Percentiles rank a stretch among this genome's conserved stretches.
These are phyloP conservation scores for Globisporangium radiosum DNA, from an alignment of 352 stramenopile species.

Conservation along the genomic window DNA sequence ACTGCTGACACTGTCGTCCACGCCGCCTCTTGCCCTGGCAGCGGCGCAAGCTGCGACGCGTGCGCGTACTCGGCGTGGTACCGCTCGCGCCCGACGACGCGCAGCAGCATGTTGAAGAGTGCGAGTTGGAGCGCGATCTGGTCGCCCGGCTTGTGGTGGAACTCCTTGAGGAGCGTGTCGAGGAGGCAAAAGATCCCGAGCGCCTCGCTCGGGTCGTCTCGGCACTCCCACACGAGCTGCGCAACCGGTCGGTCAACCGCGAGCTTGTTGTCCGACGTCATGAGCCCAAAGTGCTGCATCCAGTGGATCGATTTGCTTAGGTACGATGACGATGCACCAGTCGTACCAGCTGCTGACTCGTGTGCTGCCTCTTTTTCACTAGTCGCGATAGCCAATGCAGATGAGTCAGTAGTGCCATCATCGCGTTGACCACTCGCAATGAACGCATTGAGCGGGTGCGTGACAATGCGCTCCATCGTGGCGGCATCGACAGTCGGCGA, in stretches of 20 bases:
- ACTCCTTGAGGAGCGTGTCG: constrained; percentile 71
- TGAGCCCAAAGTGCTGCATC: constrained; percentile 85
- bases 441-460: constrained; percentile 76
- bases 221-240: constrained; percentile 80
- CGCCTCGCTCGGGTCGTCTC: constrained; percentile 71
- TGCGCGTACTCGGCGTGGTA: constrained; percentile 72
- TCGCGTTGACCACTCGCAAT: constrained; percentile 26
- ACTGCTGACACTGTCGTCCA: constrained; percentile 68
- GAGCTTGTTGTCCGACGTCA: constrained; percentile 69
- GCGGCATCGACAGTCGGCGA: constrained; percentile 88
- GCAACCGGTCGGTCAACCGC: constrained; percentile 66
- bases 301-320: constrained; percentile 87
- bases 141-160: constrained; percentile 81
- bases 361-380: constrained; percentile 31
- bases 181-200: constrained; percentile 79
- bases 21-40: constrained; percentile 64
- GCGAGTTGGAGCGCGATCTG: constrained; percentile 76
- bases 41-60: constrained; percentile 42
- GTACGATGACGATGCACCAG: constrained; percentile 21
- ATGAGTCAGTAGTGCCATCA: constrained; percentile 8
- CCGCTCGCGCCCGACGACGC: constrained; percentile 70
- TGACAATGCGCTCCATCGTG: constrained; percentile 85
- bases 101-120: constrained; percentile 84
- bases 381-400: background rate
- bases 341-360: too few relatives aligned